phyloP scores from a whole-genome alignment of 139 green algal species.

The Coccomyxa sp. region DNA sequence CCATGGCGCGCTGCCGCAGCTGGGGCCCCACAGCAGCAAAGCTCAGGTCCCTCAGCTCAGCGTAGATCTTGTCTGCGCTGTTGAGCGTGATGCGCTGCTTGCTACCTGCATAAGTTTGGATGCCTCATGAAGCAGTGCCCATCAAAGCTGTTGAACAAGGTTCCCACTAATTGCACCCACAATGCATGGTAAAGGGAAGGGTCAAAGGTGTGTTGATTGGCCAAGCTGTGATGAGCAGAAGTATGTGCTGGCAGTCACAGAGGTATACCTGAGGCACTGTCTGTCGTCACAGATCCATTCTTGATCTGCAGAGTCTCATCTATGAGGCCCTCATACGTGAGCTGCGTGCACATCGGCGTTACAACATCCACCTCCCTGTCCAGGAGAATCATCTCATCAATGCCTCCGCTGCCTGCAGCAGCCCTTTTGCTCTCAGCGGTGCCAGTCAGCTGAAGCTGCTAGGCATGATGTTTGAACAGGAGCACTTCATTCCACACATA shows the following conservation, averaged over 20 bases:
- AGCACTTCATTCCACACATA: no score
- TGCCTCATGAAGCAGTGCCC: no score
- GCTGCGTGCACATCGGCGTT: slow-evolving; percentile 87
- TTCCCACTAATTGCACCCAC: no score
- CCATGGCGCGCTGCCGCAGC: slow-evolving; percentile 31
- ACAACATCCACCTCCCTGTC: slow-evolving; percentile 83
- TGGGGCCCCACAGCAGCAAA: slow-evolving; percentile 36
- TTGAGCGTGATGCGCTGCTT: slow-evolving; percentile 37
- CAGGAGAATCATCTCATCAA: slow-evolving; percentile 69
- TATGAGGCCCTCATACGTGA: slow-evolving; percentile 95
- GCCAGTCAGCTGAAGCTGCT: no score
- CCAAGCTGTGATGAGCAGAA: no score
- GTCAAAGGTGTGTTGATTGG: no score
- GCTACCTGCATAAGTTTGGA: slow-evolving; percentile 16
- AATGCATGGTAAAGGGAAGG: no score
- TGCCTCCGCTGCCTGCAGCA: slow-evolving; percentile 16
- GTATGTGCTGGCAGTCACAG: no score
- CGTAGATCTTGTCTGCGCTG: slow-evolving; percentile 56
- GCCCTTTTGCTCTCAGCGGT: no score
- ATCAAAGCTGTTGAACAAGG: no score
- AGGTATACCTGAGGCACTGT: not conserved
- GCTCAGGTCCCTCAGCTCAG: slow-evolving; percentile 53
- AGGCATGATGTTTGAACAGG: no score
- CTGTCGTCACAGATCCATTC: slow-evolving; percentile 17
- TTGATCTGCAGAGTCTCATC: slow-evolving; percentile 87